Base-by-base conservation (phyloP, 2,329 filamentous ascomycete genomes). In the Coniella vitis region DNA sequence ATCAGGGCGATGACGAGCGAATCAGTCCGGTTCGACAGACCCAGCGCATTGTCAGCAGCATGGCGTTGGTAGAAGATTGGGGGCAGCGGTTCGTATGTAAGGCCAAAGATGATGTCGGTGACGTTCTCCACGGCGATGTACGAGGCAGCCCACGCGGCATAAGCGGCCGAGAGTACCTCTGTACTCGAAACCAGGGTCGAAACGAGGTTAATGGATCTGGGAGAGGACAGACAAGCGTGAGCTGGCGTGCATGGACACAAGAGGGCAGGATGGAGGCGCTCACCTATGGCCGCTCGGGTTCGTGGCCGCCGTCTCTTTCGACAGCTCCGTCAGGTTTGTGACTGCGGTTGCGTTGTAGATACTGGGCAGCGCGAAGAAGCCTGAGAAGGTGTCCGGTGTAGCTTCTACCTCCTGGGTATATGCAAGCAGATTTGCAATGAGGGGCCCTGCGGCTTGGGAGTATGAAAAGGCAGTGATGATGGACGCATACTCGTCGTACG, bases 71-170 rank as follows among this genome's bases (percentile, higher is more conserved):
- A 58, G 20, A 57, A 47, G 16, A 41, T 38, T 17, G 55, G 55
- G 34, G 55, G 54, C 22, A 58, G 21, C 2, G 56, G 52, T 32
- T 58, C 55, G 4, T 56, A 13, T 16, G 32, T 41, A 5, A 57
- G 5, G 1, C 44, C 49, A 54, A 54, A 57, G 22, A 38, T 40
- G n/a, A 58, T 46, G 38, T 40, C 39, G 2, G 38, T 16, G 3
- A 48, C 19, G 12, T 21, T 25, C 4, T 41, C 32, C 5, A 48
- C 16, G 5, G 10, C 3, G 13, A 34, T 4, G 16, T 42, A 16
- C 21, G 38, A 42, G 32, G 29, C 38, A 10, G 42, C 31, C n/a
- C 19, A 48, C 31, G 38, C 32, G 16, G 38, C 29, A n/a, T 34
- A 48, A 5, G 38, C 37, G 29, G 32, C 46, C 2, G 5, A 13